Evolutionary conservation across 805 yeast species (phyloP).

Genomic region (Candida tallmaniae): DNA sequence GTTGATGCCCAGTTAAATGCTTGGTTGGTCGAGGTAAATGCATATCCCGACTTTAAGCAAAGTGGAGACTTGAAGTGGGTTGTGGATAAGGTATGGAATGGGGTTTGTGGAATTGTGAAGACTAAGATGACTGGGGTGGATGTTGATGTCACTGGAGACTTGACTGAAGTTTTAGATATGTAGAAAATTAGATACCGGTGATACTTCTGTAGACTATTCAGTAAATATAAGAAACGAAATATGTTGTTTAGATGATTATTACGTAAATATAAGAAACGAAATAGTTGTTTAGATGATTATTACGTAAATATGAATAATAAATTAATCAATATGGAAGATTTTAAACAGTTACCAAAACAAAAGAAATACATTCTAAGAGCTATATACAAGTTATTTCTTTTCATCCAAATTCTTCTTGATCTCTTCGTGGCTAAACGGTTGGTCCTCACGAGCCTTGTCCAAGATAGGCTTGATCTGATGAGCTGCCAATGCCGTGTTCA

Average conservation of each 20-base stretch:
- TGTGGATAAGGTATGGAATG: conserved; percentile 23
- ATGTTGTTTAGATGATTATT: too few species aligned
- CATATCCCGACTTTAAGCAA: conserved; percentile 96
- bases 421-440: conserved; percentile 57
- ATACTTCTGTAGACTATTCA: too few species aligned
- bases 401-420: conserved; percentile 11
- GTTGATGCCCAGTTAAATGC: neutral
- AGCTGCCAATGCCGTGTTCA: conserved; percentile 62
- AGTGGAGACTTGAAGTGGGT: conserved; percentile 78
- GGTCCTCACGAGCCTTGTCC: conserved; percentile 85
- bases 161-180: neutral
- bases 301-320: too few species aligned
- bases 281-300: too few species aligned
- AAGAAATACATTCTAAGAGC: too few species aligned
- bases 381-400: neutral
- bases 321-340: too few species aligned
- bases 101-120: neutral
- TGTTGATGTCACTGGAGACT: neutral
- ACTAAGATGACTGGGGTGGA: neutral
- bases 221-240: too few species aligned
- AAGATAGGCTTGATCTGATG: conserved; percentile 79
- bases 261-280: too few species aligned
- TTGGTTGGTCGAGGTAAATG: conserved; percentile 75
- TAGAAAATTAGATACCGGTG: too few species aligned
- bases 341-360: too few species aligned